Conservation (phyloP, 2,329 filamentous ascomycete genomes). For the Cordyceps cicadae region DNA sequence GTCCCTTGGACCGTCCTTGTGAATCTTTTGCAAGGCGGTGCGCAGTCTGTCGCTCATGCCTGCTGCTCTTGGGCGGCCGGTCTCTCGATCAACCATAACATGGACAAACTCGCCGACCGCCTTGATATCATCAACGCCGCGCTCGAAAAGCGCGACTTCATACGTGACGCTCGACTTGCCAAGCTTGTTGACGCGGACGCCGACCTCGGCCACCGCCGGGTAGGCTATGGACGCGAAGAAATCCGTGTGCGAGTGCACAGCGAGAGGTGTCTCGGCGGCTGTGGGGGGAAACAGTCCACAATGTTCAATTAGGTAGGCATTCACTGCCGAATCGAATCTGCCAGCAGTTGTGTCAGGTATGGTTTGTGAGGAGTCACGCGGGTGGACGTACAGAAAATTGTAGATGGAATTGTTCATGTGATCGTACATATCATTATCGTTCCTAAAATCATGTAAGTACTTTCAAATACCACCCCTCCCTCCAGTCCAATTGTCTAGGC, state of each 20-base stretch:
- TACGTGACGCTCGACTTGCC: slow-evolving; percentile 84
- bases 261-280: slow-evolving; percentile 68
- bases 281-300: slow-evolving; percentile 65
- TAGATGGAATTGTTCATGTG: slow-evolving; percentile 92
- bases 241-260: slow-evolving; percentile 77
- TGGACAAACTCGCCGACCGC: slow-evolving; percentile 82
- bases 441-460: slow-evolving; percentile 41
- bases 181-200: slow-evolving; percentile 72
- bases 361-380: background rate
- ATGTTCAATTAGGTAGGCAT: slow-evolving; percentile 74
- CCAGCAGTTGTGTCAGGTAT: background rate
- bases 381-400: slow-evolving; percentile 54
- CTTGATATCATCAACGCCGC: slow-evolving; percentile 62
- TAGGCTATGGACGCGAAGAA: slow-evolving; percentile 78
- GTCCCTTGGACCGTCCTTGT: background rate
- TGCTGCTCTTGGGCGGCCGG: slow-evolving; percentile 54
- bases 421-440: slow-evolving; percentile 90
- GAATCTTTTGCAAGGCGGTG: slow-evolving; percentile 48
- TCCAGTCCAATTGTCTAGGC: slow-evolving; percentile 9
- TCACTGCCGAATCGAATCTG: slow-evolving; percentile 82
- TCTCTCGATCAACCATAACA: slow-evolving; percentile 74
- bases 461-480: background rate
- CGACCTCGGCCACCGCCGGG: slow-evolving; percentile 73
- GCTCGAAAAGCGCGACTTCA: slow-evolving; percentile 79
- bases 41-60: slow-evolving; percentile 58